These are phyloP conservation scores for Xylariaceae sp. DNA, from an alignment of 2,329 filamentous ascomycete genomes.

Conservation along the genomic window DNA sequence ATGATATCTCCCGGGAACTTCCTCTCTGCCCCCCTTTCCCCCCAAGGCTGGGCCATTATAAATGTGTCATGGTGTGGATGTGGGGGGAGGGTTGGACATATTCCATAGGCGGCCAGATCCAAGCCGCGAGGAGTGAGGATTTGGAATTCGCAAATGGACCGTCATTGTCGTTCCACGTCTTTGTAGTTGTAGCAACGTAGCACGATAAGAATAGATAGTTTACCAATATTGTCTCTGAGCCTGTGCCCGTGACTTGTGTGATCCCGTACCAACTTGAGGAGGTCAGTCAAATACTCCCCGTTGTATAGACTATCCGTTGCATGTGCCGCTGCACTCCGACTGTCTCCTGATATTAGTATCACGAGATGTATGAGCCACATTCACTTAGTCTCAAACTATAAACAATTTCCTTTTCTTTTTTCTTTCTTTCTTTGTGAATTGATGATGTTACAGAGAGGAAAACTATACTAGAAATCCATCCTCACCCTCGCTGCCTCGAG, in stretches of 20 bases:
- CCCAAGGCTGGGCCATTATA: neutral
- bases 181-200: slow-evolving; percentile 5
- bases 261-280: neutral
- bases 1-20: neutral
- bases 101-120: neutral
- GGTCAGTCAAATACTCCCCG: too few relatives aligned
- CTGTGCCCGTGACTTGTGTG: neutral
- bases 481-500: too few relatives aligned
- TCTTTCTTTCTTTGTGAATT: too few relatives aligned
- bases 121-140: neutral
- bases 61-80: neutral
- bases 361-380: too few relatives aligned
- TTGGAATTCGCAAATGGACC: neutral
- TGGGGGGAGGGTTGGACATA: neutral
- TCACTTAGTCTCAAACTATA: too few relatives aligned
- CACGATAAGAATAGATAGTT: slow-evolving; percentile 17
- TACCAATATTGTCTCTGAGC: slow-evolving; percentile 1
- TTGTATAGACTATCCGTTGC: too few relatives aligned
- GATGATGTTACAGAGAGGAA: too few relatives aligned
- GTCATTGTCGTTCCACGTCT: neutral
- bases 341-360: too few relatives aligned
- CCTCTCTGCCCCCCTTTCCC: neutral
- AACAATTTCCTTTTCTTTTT: too few relatives aligned
- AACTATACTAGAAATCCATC: too few relatives aligned
- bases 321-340: too few relatives aligned